Evolutionary conservation across 2,329 filamentous ascomycete species (phyloP).

Genomic region (Dactylellina leptospora): DNA sequence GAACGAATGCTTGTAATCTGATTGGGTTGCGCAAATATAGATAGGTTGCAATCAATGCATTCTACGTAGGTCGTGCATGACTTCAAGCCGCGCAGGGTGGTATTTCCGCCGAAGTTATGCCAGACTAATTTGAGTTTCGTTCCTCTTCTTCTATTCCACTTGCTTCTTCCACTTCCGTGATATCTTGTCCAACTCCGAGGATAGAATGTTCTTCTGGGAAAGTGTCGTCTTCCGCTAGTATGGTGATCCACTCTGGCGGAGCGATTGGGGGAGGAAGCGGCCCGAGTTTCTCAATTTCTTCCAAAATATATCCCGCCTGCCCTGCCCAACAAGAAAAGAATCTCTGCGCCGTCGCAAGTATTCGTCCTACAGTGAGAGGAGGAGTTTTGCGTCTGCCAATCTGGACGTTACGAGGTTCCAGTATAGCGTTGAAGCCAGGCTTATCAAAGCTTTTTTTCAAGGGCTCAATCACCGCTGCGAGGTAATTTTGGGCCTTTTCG

Average conservation of each 20-base stretch:
- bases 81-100: too few species aligned
- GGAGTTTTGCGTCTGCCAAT: not conserved
- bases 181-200: too few species aligned
- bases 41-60: too few species aligned
- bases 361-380: not conserved
- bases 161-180: too few species aligned
- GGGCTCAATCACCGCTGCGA: not conserved
- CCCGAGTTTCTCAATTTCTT: not conserved
- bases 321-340: conserved; percentile 12
- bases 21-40: too few species aligned
- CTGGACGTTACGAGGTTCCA: not conserved
- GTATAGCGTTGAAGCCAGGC: not conserved
- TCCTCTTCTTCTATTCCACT: too few species aligned
- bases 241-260: not conserved
- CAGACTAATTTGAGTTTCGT: too few species aligned
- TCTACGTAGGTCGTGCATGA: too few species aligned
- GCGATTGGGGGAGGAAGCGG: conserved; percentile 4
- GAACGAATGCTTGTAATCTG: too few species aligned
- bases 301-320: not conserved
- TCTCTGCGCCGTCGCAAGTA: not conserved
- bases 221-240: too few species aligned
- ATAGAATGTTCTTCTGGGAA: too few species aligned
- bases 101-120: too few species aligned
- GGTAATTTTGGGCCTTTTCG: not conserved
- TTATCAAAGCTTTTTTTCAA: not conserved